phyloP scores from a whole-genome alignment of 495 filamentous ascomycete species.

The Letharia columbiana region DNA sequence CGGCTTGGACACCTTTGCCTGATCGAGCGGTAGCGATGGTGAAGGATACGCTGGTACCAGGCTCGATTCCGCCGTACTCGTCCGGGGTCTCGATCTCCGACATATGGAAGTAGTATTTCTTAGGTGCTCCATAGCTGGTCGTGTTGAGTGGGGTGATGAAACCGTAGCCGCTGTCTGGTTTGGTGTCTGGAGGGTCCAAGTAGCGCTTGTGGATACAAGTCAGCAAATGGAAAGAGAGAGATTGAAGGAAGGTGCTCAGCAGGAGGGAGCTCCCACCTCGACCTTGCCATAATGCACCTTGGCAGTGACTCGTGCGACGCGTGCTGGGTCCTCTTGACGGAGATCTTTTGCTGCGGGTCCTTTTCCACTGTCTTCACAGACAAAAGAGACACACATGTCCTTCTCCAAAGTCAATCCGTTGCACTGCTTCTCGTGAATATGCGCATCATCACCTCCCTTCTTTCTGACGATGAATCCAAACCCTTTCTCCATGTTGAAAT shows the following conservation, averaged over 20 bases:
- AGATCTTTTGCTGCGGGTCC: conserved; percentile 14
- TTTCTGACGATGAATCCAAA: conserved; percentile 10
- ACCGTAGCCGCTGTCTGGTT: conserved; percentile 14
- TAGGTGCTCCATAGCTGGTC: conserved; percentile 7
- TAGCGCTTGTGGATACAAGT: conserved; percentile 2
- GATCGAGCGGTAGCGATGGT: conserved; percentile 5
- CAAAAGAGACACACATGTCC: conserved; percentile 16
- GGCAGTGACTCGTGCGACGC: conserved; percentile 12
- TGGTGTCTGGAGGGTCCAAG: neutral
- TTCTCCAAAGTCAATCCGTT: conserved; percentile 7
- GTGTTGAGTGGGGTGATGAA: conserved; percentile 10
- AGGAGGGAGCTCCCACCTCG: neutral
- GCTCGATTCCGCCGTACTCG: conserved; percentile 11
- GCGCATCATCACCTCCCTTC: conserved; percentile 9
- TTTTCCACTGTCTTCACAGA: conserved; percentile 14
- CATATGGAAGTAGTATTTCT: conserved; percentile 20
- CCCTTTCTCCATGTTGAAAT: conserved; percentile 13
- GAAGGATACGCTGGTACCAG: conserved; percentile 11
- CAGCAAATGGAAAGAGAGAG: neutral
- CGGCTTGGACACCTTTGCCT: conserved; percentile 15
- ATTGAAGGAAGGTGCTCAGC: neutral
- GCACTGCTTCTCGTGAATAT: conserved; percentile 14
- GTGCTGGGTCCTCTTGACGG: conserved; percentile 12
- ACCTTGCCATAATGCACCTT: conserved; percentile 15
- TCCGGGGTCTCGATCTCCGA: conserved; percentile 12